Evolutionary conservation across 2,329 filamentous ascomycete genomes (phyloP).

Genomic region (Aspergillus candidus): DNA sequence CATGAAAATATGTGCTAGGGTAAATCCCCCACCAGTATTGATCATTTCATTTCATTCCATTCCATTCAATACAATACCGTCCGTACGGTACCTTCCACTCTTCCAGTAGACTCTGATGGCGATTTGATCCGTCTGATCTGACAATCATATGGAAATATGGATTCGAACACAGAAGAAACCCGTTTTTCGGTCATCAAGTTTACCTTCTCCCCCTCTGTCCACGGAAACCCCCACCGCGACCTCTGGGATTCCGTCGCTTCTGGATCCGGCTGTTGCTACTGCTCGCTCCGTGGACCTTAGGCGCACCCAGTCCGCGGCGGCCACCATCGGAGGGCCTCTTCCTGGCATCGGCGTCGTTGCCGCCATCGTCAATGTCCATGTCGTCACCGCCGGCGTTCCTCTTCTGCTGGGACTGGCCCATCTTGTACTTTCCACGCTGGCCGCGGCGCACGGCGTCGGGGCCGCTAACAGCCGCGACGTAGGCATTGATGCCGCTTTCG

Average conservation of each 20-base stretch:
- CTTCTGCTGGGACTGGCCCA: conserved; percentile 42
- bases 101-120: too few species aligned
- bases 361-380: conserved; percentile 36
- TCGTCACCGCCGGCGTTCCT: conserved; percentile 33
- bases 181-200: too few species aligned
- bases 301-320: conserved; percentile 23
- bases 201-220: neutral
- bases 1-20: too few species aligned
- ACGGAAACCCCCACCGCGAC: conserved; percentile 1
- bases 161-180: too few species aligned
- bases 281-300: conserved; percentile 22
- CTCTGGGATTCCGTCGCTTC: conserved; percentile 15
- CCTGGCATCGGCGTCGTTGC: conserved; percentile 13
- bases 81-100: too few species aligned
- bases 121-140: too few species aligned
- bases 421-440: conserved; percentile 56
- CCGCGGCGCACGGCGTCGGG: conserved; percentile 53
- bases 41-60: too few species aligned
- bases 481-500: conserved; percentile 49
- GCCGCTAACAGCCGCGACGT: conserved; percentile 55
- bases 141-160: too few species aligned
- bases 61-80: too few species aligned
- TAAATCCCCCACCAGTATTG: too few species aligned
- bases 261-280: conserved; percentile 19
- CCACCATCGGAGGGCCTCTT: conserved; percentile 6